Base-by-base conservation (phyloP, 371 early-diverging fungal species). In the Mortierella polycephala region DNA sequence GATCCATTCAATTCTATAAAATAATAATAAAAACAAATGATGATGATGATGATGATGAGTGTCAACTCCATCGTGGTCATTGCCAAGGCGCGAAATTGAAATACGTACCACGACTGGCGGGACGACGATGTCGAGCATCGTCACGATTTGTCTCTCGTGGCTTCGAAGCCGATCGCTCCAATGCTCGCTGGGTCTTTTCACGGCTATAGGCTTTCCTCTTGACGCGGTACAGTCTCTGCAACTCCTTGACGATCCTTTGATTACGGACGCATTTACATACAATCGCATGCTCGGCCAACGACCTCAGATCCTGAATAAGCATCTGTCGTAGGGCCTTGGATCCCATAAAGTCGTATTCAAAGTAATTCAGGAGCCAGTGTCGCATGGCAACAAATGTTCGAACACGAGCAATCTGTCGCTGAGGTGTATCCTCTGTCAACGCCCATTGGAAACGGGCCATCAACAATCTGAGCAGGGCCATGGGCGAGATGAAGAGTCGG, bases 341-440 rank as follows among this genome's bases (percentile, higher is more conserved):
- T 2, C 83, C 84, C 55, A 85, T 83, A 73, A 92, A 92, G 62
- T 92, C 92, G 60, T 85, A 86, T 16, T 86, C 77, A 62, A 88
- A 92, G 61, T 90, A 90, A 59, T 90, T 90, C 8, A 87, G 69
- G 49, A 91, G 63, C 92, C 92, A 91, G 52, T 90, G 90, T 30
- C 92, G 84, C 57, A 91, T 61, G 14, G 87, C 86, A 11, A 91
- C 90, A 83, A 90, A 91, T 1, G 88, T 86, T 60, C 92, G 83
- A 53, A 92, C 86, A n/a, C 92, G 83, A 7, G 89, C 89, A 45
- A 91, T 76, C 44, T 87, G 82, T 42, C 88, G 71, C 16, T 85
- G 82, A 47, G 87, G 87, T 5, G 87, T 83, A 53, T 89, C 86
- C 46, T 84, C 84, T 37, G 71, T 82, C 21, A 91, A 54, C 23